Evolutionary conservation across 495 filamentous ascomycete genomes (phyloP), one percentile per base, ranked within the genome.

Genomic region (Acidomyces sp.): DNA sequence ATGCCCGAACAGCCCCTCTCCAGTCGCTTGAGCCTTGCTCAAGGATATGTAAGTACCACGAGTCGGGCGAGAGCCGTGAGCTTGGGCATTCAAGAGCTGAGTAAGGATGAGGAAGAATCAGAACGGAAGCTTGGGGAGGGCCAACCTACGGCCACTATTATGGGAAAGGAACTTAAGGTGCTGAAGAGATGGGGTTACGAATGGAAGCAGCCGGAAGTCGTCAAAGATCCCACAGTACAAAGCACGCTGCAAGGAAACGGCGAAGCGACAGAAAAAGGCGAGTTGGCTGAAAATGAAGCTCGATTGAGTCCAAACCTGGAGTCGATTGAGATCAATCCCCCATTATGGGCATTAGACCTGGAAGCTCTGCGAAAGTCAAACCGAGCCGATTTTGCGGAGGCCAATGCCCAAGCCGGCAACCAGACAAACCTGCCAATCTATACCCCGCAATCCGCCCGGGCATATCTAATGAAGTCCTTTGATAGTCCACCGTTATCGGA

Each of bases 1-100:
- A 87, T 84, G 77, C 80, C 83, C 0, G 75, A 78, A 44, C 84
- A 92, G 54, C 84, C 84, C 3, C 64, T 78, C n/a, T 85, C 80
- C 4, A 84, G 82, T 48, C 67, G 82, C 29, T 59, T 90, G 17
- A 87, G 82, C 54, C 61, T 92, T 17, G 81, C 71, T 0, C 82
- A 88, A 54, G 82, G 80, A 1, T 72, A 86, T 6, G 78, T 87
- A 17, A 85, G 82, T 53, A 72, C 73, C 25, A 86, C 85, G 49
- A 81, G 75, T 42, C 68, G 77, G 43, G 74, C 71, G 11, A 85
- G 85, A 54, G 84, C 83, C 19, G 67, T 78, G 28, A 82, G 67
- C 56, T 46, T 92, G 10, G 83, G 84, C 3, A 59, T 88, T 16
- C 72, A 82, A 46, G 74, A 63, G 26, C 79, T 74, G 0, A 69